A percentile compares a stretch with the other conserved stretches of the same genome.
These are phyloP conservation scores for Plectosphaerella sp. DNA, from an alignment of 2,329 filamentous ascomycete genomes.

Conservation along the genomic window DNA sequence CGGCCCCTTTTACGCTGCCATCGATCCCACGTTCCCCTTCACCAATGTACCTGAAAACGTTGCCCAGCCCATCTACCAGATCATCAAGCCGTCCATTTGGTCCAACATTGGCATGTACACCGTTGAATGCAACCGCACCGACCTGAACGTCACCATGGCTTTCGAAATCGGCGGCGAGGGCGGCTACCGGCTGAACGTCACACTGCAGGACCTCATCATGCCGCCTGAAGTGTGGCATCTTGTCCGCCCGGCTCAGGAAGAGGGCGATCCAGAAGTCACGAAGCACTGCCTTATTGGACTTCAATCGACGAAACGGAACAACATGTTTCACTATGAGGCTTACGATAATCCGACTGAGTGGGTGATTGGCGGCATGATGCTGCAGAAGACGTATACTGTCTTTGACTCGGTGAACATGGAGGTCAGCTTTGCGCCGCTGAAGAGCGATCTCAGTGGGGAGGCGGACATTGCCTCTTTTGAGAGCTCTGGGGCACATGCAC, in stretches of 20 bases:
- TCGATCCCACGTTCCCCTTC: slow-evolving; percentile 2
- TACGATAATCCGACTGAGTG: slow-evolving; percentile 1
- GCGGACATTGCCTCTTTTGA: not conserved
- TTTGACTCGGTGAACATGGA: slow-evolving; percentile 26
- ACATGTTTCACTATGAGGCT: not conserved
- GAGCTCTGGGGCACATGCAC: not conserved
- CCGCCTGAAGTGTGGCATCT: slow-evolving; percentile 6
- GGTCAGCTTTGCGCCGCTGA: slow-evolving; percentile 19
- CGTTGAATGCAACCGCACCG: slow-evolving; percentile 19
- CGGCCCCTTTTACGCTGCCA: not conserved
- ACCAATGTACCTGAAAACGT: slow-evolving; percentile 16
- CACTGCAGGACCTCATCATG: slow-evolving; percentile 22
- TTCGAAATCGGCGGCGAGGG: slow-evolving; percentile 19
- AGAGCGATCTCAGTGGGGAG: not conserved
- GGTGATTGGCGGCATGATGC: slow-evolving; percentile 17
- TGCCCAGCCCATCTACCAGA: slow-evolving; percentile 17
- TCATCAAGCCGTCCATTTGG: slow-evolving; percentile 20
- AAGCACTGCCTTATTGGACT: not conserved
- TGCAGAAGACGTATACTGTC: slow-evolving; percentile 25
- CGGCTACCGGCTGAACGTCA: slow-evolving; percentile 19
- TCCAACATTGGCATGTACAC: slow-evolving; percentile 2
- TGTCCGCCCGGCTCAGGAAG: not conserved
- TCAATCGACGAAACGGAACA: not conserved
- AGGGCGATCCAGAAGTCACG: not conserved
- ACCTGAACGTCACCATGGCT: slow-evolving; percentile 9